Conservation (phyloP, 1,284 basidiomycete species). For the Coniferiporia weirii region DNA sequence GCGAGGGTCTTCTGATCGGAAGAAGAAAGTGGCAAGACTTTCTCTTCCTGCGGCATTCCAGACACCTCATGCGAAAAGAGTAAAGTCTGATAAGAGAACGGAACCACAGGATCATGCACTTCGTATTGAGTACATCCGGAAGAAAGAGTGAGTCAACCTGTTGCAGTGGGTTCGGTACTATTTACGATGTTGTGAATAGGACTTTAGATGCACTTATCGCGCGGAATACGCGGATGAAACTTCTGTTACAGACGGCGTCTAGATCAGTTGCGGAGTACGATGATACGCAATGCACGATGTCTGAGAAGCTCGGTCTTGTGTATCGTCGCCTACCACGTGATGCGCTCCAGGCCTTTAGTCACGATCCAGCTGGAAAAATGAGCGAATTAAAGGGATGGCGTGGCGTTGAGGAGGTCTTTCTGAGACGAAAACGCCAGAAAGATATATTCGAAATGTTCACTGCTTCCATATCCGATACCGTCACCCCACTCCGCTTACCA, state of each 20-base stretch:
- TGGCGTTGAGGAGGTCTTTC: conserved; percentile 67
- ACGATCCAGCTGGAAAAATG: conserved; percentile 64
- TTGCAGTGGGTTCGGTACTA: conserved; percentile 10
- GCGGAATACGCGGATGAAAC: conserved; percentile 61
- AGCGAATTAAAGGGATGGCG: conserved; percentile 54
- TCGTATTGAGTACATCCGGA: conserved; percentile 50
- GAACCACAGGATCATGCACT: conserved; percentile 14
- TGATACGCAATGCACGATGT: conserved; percentile 44
- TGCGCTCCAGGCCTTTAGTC: conserved; percentile 63
- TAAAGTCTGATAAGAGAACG: conserved; percentile 1
- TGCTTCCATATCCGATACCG: conserved; percentile 10
- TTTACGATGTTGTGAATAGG: conserved; percentile 30
- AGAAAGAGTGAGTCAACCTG: conserved; percentile 43
- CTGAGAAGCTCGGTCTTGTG: conserved; percentile 41
- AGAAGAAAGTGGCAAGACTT: neutral
- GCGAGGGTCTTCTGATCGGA: neutral
- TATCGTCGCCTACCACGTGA: conserved; percentile 51
- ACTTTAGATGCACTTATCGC: conserved; percentile 49
- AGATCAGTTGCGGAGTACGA: conserved; percentile 60
- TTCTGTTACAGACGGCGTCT: conserved; percentile 60
- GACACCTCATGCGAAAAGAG: neutral
- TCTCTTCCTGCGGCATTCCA: conserved; percentile 12
- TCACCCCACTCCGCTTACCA: conserved; percentile 22
- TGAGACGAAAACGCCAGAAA: conserved; percentile 53
- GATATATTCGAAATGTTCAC: conserved; percentile 46